Base-by-base conservation (phyloP, 306 rosid species). In the Ziziphus jujuba region DNA sequence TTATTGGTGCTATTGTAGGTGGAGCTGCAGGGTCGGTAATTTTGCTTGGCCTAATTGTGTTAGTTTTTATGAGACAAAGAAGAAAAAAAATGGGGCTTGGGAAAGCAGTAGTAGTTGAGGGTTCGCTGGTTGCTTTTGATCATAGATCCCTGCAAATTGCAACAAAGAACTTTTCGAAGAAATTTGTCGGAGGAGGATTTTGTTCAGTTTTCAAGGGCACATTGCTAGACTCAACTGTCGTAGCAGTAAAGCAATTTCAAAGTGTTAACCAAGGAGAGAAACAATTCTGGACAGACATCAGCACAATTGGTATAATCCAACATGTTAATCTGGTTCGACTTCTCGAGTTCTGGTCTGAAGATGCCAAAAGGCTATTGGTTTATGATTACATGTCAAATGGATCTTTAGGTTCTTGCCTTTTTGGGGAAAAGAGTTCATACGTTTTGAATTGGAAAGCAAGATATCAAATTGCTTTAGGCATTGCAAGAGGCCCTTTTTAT, bases 131-230 rank as follows among this genome's bases (percentile, higher is more conserved):
- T 71, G 88, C 81, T 35, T 86, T 72, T 75, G 77, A 81, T 10
- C 83, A 80, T 17, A 60, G 78, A 73, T 86, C 83, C 68, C 48
- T 83, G 73, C 84, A 83, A 56, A 78, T 71, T 24, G 84, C 84
- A 2, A 86, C 69, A 9, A 64, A 64, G 45, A 64, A 64, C 28
- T 64, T 64, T 16, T 49, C 69, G 0, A 58, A 49, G 56, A 64
- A 25, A 64, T 31, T 64, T 1, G 96, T 92, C 33, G 89, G 81
- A 61, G 96, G 96, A 22, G 92, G 90, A 28, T 89, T 89, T 66
- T 92, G 96, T 67, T 87, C 87, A 16, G 91, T 89, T 35, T 89
- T 87, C 82, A 89, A 81, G 70, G 96, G 96, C 35, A 67, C 77
- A 17, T 61, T 89, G 82, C 35, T 83, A 6, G 87, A 89, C 77